A percentile compares a stretch with the other conserved stretches of the same genome.
Conservation (phyloP, 2,329 filamentous ascomycete genomes). For the Verticillium tricorpus region DNA sequence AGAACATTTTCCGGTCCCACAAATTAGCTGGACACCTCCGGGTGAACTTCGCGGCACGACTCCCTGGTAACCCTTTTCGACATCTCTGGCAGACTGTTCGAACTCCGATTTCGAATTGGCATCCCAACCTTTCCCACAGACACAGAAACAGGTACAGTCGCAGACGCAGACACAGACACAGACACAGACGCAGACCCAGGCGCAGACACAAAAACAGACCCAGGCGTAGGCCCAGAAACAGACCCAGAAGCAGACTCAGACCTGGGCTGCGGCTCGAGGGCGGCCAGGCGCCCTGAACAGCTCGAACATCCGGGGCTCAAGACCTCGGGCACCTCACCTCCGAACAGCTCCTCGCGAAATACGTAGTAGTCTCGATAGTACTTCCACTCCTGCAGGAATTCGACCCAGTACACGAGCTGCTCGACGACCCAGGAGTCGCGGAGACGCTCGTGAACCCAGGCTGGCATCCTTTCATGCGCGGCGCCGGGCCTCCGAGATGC, state of each 20-base stretch:
- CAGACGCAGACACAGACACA: too few relatives aligned
- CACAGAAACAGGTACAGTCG: neutral
- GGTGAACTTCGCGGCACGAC: neutral
- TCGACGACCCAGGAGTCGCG: constrained; percentile 15
- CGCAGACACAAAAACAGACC: neutral
- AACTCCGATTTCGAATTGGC: neutral
- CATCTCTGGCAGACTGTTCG: neutral
- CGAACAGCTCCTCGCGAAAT: constrained; percentile 12
- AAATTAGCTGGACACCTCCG: neutral
- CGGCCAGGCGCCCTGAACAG: neutral
- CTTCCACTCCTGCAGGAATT: constrained; percentile 15
- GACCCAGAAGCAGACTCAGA: too few relatives aligned
- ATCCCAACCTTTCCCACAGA: neutral
- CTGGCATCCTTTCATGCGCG: neutral
- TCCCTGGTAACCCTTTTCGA: neutral
- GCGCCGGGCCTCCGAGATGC: neutral
- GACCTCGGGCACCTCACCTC: constrained; percentile 8
- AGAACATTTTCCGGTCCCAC: neutral
- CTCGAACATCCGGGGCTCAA: constrained; percentile 7
- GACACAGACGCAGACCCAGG: too few relatives aligned
- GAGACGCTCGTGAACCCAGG: constrained; percentile 10
- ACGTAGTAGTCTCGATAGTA: constrained; percentile 14
- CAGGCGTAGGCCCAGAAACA: too few relatives aligned
- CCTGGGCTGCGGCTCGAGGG: neutral
- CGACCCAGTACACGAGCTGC: constrained; percentile 14